Conservation (phyloP, 2,329 filamentous ascomycete genomes). For the Scorias spongiosa region DNA sequence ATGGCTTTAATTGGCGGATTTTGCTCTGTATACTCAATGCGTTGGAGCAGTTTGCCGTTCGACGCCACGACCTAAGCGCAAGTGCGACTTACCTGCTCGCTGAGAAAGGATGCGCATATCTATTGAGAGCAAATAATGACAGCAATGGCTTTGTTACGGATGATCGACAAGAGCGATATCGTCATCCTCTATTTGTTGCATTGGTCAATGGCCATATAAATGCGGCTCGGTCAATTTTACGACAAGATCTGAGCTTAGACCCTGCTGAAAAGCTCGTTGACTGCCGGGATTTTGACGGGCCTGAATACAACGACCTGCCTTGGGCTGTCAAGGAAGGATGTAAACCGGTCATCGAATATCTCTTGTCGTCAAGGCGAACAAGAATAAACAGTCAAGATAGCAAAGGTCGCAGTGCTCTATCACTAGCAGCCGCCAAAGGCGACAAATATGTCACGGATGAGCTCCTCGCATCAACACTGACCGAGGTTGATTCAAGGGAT, state of each 20-base stretch:
- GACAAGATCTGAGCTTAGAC: not conserved
- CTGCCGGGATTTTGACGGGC: not conserved
- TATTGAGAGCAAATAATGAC: no score
- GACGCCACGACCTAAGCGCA: not conserved
- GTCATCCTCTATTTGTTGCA: not conserved
- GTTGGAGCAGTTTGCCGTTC: not conserved
- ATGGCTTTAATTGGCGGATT: not conserved
- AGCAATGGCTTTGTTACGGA: no score
- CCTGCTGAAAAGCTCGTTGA: no score
- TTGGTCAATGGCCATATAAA: not conserved
- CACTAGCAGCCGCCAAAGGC: not conserved
- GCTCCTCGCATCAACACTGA: constrained; percentile 10
- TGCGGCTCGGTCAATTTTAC: not conserved
- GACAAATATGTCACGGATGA: constrained; percentile 6
- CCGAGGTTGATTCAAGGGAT: no score
- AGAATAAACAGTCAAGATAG: no score
- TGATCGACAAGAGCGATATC: not conserved
- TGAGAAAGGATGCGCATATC: not conserved
- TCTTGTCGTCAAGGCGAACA: constrained; percentile 4
- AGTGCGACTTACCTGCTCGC: not conserved
- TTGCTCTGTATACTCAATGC: no score
- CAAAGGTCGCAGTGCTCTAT: constrained; percentile 2
- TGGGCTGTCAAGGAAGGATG: constrained; percentile 4
- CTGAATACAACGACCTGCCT: not conserved
- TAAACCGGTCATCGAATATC: not conserved